Conservation (phyloP, 768 basidiomycete species). For the Boletus subparvulus region DNA sequence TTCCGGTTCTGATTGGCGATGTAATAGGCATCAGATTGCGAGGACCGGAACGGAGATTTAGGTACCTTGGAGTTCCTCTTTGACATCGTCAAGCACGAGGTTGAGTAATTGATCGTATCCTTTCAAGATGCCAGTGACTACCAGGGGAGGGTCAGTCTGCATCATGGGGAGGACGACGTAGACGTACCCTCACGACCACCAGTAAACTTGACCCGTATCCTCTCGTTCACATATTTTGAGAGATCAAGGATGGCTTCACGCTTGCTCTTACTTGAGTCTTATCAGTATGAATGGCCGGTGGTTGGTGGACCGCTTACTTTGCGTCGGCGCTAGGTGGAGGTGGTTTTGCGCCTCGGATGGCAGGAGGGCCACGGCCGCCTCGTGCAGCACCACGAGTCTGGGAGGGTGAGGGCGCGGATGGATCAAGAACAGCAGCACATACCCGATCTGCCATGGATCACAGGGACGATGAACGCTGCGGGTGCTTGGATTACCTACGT, state of each 20-base stretch:
- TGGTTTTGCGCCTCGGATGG: conserved; percentile 20
- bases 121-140: conserved; percentile 91
- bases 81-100: conserved; percentile 94
- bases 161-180: neutral
- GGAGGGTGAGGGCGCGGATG: conserved; percentile 19
- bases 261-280: conserved; percentile 44
- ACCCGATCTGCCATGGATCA: conserved; percentile 35
- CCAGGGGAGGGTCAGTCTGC: neutral
- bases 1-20: conserved; percentile 52
- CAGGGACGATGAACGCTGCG: conserved; percentile 4
- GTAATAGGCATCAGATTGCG: conserved; percentile 8
- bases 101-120: conserved; percentile 96
- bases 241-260: conserved; percentile 95
- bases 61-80: conserved; percentile 75
- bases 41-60: conserved; percentile 10
- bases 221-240: conserved; percentile 89
- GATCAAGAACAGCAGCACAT: conserved; percentile 1
- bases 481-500: conserved; percentile 16
- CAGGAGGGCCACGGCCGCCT: conserved; percentile 45
- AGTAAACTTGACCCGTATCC: conserved; percentile 95
- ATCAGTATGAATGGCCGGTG: conserved; percentile 26
- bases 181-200: conserved; percentile 88
- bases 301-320: conserved; percentile 24
- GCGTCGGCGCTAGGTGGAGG: conserved; percentile 17
- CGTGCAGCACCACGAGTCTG: conserved; percentile 62